A percentile compares a stretch with the other conserved stretches of the same genome.
phyloP scores from a whole-genome alignment of 441 rosid genomes.

The Populus hybrid region DNA sequence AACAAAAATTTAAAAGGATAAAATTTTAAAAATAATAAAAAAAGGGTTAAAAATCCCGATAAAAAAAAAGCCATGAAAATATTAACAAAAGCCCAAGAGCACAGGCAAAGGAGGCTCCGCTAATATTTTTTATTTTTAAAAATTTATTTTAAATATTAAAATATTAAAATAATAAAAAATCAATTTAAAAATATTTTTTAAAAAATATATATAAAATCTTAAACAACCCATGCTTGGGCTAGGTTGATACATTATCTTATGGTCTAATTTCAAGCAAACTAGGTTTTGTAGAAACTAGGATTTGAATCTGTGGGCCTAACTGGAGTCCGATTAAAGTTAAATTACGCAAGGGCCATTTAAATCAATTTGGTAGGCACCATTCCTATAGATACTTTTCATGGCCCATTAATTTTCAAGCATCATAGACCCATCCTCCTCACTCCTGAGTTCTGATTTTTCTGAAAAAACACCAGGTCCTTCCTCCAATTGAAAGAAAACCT shows the following conservation, averaged over 20 bases:
- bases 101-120: too few relatives aligned
- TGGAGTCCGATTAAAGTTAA: neutral
- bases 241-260: neutral
- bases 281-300: too few relatives aligned
- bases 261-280: neutral
- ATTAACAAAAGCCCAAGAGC: too few relatives aligned
- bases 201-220: conserved; percentile 37
- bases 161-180: too few relatives aligned
- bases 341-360: neutral
- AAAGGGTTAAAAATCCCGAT: too few relatives aligned
- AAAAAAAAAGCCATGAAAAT: too few relatives aligned
- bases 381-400: neutral
- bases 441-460: neutral
- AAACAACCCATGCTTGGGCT: conserved; percentile 41
- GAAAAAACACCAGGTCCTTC: neutral
- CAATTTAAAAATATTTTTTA: neutral
- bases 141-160: too few relatives aligned
- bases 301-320: neutral
- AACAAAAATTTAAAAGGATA: too few relatives aligned
- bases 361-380: neutral
- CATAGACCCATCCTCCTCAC: neutral
- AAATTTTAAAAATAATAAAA: too few relatives aligned
- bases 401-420: neutral
- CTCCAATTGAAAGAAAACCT: neutral
- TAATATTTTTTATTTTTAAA: too few relatives aligned